Evolutionary conservation across 352 stramenopile genomes (phyloP).

Genomic region (Saprolegnia parasitica): DNA sequence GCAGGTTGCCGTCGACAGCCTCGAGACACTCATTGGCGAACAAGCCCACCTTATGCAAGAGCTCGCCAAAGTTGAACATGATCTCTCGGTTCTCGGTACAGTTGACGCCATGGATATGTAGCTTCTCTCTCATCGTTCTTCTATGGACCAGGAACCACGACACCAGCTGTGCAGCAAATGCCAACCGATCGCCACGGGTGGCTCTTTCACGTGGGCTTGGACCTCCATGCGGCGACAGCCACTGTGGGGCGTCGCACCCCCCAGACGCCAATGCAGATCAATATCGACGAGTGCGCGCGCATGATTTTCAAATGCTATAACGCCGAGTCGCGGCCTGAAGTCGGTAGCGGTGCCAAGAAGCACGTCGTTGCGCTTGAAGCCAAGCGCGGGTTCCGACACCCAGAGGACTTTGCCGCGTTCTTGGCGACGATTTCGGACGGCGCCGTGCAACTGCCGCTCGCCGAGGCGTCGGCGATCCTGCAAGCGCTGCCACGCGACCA

Average conservation of each 20-base stretch:
- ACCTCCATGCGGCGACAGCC: background rate
- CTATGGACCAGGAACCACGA: background rate
- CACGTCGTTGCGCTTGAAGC: no score
- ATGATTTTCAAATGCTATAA: background rate
- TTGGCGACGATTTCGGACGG: background rate
- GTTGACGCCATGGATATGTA: background rate
- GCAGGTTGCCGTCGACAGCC: constrained; percentile 9
- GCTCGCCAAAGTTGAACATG: constrained; percentile 8
- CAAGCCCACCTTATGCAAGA: constrained; percentile 12
- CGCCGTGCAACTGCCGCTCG: background rate
- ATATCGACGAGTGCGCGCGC: background rate
- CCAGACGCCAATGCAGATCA: background rate
- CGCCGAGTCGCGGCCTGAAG: background rate
- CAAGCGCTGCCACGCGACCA: background rate
- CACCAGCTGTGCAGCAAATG: background rate
- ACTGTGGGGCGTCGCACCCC: background rate
- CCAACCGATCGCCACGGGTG: background rate
- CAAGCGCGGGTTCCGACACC: background rate
- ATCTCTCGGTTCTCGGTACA: constrained; percentile 1
- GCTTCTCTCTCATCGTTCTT: background rate
- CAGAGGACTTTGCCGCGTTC: background rate
- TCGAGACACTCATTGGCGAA: constrained; percentile 14
- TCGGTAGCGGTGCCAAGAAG: background rate
- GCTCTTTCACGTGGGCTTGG: background rate
- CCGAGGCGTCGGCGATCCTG: background rate